Evolutionary conservation across 495 filamentous ascomycete genomes (phyloP).

Genomic region (Margaritispora aquatica): DNA sequence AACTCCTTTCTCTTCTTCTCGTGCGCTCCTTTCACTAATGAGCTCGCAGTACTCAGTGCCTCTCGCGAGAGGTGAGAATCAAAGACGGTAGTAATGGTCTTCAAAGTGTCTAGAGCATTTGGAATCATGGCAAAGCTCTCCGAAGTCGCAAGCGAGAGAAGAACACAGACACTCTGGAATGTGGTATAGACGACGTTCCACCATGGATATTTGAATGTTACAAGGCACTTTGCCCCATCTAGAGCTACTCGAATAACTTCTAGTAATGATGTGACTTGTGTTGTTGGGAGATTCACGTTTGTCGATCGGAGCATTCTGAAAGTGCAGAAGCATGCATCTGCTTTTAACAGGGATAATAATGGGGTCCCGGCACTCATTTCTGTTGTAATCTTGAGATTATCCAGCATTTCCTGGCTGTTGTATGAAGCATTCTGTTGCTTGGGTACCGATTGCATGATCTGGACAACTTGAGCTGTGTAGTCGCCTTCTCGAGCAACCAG

Average conservation of each 20-base stretch:
- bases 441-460: slow-evolving; percentile 5
- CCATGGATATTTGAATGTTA: slow-evolving; percentile 36
- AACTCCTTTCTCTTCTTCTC: not conserved
- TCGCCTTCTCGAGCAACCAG: not conserved
- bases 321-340: slow-evolving; percentile 43
- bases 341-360: slow-evolving; percentile 36
- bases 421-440: not conserved
- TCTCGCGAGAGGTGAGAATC: slow-evolving; percentile 13
- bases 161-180: slow-evolving; percentile 45
- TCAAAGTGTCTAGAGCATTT: slow-evolving; percentile 40
- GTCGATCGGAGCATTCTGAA: slow-evolving; percentile 24
- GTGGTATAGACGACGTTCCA: slow-evolving; percentile 45
- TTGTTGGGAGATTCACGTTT: not conserved
- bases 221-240: slow-evolving; percentile 30
- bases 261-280: slow-evolving; percentile 11
- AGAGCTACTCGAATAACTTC: slow-evolving; percentile 18
- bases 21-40: not conserved
- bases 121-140: slow-evolving; percentile 37
- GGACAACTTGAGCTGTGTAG: not conserved
- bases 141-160: slow-evolving; percentile 42
- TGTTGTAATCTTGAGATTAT: slow-evolving; percentile 41
- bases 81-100: slow-evolving; percentile 3
- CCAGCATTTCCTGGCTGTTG: slow-evolving; percentile 9
- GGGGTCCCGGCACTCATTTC: slow-evolving; percentile 27
- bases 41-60: slow-evolving; percentile 7